Base-by-base conservation (phyloP, 805 yeast genomes). In the Nakazawaea holstii region DNA sequence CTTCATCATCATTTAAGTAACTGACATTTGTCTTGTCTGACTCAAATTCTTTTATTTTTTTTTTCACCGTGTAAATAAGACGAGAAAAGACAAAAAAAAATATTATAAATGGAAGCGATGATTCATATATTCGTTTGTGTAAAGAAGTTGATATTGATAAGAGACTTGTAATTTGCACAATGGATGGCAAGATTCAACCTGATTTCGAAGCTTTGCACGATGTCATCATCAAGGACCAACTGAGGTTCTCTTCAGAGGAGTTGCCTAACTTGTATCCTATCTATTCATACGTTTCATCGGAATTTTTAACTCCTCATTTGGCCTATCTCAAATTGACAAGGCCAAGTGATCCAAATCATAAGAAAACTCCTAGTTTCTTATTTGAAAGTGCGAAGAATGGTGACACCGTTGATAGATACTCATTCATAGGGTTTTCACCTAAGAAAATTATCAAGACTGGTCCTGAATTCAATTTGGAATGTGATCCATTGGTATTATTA, bases 381-480 rank as follows among this genome's bases (percentile, higher is more conserved):
- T 78, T 94, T 55, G 99, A 94, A 65, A 81, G 92, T 55, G 95
- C 98, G 1, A 77, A 77, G 51, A 87, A 87, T 50, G 96, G 96
- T 43, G 96, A 91, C 61, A 82, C 84, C 40, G 79, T 94, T 29
- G 96, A 87, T 52, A 73, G 99, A 55, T 94, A 84, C 67, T 88
- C 97, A 0, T 92, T 91, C 63, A 81, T 94, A 60, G 99, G 99
- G 3, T 73, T 83, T 40, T 77, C 79, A 26, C 99, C 99, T 13
- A 78, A 84, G 51, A 87, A 90, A 57, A 73, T 84, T 46, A 84
- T 94, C 56, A 79, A 74, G 51, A 91, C 98, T 1, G 97, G 97
- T 2, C 87, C 85, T 39, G 72, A 76, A 35, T 68, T 67, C 39
- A 77, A 75, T 13, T 70, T 73, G 17, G 86, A 85, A 54, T 79